Evolutionary conservation across 129 eudicot species (phyloP).

Genomic region (Deinandra increscens): DNA sequence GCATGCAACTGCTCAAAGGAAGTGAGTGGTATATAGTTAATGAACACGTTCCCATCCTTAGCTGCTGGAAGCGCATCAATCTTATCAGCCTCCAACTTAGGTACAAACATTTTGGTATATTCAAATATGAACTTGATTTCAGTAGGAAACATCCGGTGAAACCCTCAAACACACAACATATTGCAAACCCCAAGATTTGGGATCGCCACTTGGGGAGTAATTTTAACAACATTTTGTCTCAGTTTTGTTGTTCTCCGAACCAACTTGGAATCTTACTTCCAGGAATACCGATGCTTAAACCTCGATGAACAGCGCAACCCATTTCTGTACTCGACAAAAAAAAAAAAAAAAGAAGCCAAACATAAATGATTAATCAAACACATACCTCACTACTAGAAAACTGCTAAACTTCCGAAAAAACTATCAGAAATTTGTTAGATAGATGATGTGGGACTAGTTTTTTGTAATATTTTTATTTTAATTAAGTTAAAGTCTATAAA

Average conservation of each 20-base stretch:
- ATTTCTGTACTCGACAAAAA: not conserved
- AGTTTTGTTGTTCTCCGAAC: too few species aligned
- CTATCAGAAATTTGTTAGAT: too few species aligned
- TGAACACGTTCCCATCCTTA: not conserved
- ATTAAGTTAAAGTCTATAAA: too few species aligned
- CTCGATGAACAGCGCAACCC: too few species aligned
- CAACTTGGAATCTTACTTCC: too few species aligned
- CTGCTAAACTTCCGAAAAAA: too few species aligned
- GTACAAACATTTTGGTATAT: not conserved
- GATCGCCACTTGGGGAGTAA: not conserved
- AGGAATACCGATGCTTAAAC: too few species aligned
- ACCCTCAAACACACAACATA: not conserved
- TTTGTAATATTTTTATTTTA: too few species aligned
- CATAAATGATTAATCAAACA: not conserved
- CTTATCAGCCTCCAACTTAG: not conserved
- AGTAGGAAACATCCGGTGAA: too few species aligned
- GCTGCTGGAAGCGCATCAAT: not conserved
- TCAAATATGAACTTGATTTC: not conserved
- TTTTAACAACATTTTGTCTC: too few species aligned
- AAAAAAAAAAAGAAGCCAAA: too few species aligned
- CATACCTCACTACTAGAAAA: not conserved
- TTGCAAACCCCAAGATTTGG: constrained; percentile 5
- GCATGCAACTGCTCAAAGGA: not conserved
- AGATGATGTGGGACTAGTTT: too few species aligned
- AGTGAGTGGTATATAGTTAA: constrained; percentile 16